These are phyloP conservation scores for Camellia japonica DNA, from an alignment of 148 eudicot genomes.

Conservation along the genomic window DNA sequence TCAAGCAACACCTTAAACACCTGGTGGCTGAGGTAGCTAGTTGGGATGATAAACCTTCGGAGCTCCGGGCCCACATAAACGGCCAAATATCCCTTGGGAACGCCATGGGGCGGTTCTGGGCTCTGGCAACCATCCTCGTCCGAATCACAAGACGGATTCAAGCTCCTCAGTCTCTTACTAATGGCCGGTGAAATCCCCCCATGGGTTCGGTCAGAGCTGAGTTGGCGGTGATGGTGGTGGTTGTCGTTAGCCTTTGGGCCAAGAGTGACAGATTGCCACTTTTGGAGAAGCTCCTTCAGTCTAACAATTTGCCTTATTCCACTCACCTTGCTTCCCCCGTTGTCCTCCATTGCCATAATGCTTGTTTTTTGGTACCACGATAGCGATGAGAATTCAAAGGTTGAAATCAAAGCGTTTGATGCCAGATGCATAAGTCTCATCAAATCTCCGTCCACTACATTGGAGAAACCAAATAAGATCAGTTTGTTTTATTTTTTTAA, in stretches of 20 bases:
- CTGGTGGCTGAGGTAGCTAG: constrained; percentile 59
- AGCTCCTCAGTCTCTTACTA: constrained; percentile 34
- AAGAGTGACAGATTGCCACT: constrained; percentile 57
- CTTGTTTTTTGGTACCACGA: neutral
- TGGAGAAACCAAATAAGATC: too few relatives aligned
- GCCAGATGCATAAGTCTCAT: constrained; percentile 24
- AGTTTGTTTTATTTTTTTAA: too few relatives aligned
- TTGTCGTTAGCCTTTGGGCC: constrained; percentile 25
- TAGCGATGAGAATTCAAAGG: constrained; percentile 2
- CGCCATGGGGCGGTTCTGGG: constrained; percentile 64
- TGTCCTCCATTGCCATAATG: constrained; percentile 46
- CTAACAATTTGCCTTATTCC: constrained; percentile 72
- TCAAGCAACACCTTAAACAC: constrained; percentile 70
- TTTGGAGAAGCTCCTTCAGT: constrained; percentile 56
- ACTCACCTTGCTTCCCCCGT: constrained; percentile 37
- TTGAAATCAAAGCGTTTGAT: constrained; percentile 19
- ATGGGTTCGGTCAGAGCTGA: neutral
- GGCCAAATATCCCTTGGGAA: constrained; percentile 77
- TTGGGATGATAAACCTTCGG: constrained; percentile 82
- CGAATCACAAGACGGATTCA: constrained; percentile 36
- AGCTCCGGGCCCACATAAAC: constrained; percentile 82
- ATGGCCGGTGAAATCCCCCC: constrained; percentile 50
- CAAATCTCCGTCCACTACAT: constrained; percentile 23
- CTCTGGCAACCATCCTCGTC: constrained; percentile 69
- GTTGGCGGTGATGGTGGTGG: neutral